Base-by-base conservation (phyloP, 2,329 filamentous ascomycete species). In the Chalaropsis ovoidea region DNA sequence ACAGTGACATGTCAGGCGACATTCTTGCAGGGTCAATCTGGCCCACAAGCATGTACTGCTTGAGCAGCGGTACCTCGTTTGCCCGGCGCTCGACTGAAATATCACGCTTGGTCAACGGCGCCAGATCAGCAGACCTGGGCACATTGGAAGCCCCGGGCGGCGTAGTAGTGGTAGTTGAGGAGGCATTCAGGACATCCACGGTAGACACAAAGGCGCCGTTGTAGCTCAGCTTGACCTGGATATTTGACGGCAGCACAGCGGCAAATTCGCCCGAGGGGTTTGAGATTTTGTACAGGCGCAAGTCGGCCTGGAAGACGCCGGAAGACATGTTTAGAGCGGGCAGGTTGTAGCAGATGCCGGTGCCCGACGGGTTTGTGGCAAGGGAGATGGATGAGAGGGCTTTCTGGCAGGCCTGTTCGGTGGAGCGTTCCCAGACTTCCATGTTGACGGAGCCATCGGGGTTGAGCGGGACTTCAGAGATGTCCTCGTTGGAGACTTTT, bases 311-410 rank as follows among this genome's bases (percentile, higher is more conserved):
- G 73, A 94, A 94, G 17, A 84, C 77, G 39, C 89, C 89, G 0
- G 82, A 85, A 3, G 75, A 74, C 70, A 82, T 83, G 75, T 93
- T 82, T 66, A 90, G 80, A 47, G 82, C 83, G 0, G 86, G 85
- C 27, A 95, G 75, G 73, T 94, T 95, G 77, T 93, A 94, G 80
- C 90, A 95, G 61, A 89, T 83, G 67, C 86, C 87, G 61, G 90
- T 82, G 62, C 90, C 90, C 10, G 88, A 87, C 4, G 88, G 87
- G 70, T 92, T 93, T 27, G 82, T 81, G 52, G 85, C 82, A 67
- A 80, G 77, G 15, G 78, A 77, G 61, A 90, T 78, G 31, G 75
- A 73, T 1, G 74, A 73, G 19, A 94, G 77, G 8, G 82, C 79
- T 24, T 76, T 71, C 56, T 76, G 76, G 74, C 89, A 94, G 24